Evolutionary conservation across 306 rosid species (phyloP).

Genomic region (Luffa acutangula): DNA sequence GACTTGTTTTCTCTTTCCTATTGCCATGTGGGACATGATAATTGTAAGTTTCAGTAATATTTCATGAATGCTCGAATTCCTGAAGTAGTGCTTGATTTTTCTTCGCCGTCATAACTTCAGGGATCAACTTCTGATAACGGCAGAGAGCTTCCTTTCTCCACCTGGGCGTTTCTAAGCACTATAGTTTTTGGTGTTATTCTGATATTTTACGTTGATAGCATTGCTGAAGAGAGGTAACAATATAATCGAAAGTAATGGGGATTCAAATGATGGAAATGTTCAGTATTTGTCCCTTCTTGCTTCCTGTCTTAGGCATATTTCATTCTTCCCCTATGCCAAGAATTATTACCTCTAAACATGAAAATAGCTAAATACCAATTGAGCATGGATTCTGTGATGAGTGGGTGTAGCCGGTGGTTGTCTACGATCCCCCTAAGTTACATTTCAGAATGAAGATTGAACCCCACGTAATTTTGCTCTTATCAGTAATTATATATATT

Average conservation of each 20-base stretch:
- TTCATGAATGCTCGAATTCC: slow-evolving; percentile 6
- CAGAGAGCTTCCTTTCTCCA: slow-evolving; percentile 65
- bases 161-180: slow-evolving; percentile 91
- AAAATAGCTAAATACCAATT: not conserved
- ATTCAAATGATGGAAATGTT: not conserved
- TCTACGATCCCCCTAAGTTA: not conserved
- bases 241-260: not conserved
- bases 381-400: not conserved
- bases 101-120: slow-evolving; percentile 19
- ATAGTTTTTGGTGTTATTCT: slow-evolving; percentile 71
- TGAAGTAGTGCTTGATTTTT: slow-evolving; percentile 12
- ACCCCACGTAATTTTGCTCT: not conserved
- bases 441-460: not conserved
- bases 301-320: not conserved
- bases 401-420: not conserved
- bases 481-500: not conserved
- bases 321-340: not conserved
- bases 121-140: slow-evolving; percentile 71
- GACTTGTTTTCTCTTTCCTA: slow-evolving; percentile 91
- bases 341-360: not conserved
- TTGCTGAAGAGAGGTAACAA: slow-evolving; percentile 87
- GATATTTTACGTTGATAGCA: slow-evolving; percentile 83
- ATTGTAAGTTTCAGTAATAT: slow-evolving; percentile 46
- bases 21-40: slow-evolving; percentile 93
- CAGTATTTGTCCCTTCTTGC: not conserved